Evolutionary conservation across 805 yeast genomes (phyloP).

Genomic region (Yamadazyma ubonensis): DNA sequence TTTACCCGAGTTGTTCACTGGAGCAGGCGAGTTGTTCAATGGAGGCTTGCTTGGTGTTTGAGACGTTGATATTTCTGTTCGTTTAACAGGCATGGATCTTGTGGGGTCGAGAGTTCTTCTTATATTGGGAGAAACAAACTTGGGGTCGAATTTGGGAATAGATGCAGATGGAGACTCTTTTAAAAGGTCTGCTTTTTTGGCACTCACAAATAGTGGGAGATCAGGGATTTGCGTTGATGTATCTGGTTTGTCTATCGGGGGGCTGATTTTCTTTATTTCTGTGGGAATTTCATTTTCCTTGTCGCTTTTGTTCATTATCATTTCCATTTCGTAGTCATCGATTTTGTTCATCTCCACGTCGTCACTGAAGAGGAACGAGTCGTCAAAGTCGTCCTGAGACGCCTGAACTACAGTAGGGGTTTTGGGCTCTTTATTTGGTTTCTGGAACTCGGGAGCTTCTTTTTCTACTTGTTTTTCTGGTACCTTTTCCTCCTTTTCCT

Average conservation of each 20-base stretch:
- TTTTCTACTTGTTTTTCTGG: too few relatives aligned
- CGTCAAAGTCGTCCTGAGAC: constrained; percentile 34
- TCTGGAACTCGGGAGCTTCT: too few relatives aligned
- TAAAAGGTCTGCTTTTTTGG: constrained; percentile 59
- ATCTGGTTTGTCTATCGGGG: constrained; percentile 1
- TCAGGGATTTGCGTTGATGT: neutral
- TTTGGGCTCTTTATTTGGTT: constrained; percentile 1
- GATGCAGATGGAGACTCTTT: constrained; percentile 45
- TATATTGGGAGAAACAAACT: constrained; percentile 52
- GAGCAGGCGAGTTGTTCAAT: too few relatives aligned
- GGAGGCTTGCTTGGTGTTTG: constrained; percentile 16
- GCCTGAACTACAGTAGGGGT: constrained; percentile 1
- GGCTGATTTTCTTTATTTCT: constrained; percentile 3
- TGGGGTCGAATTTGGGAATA: constrained; percentile 53
- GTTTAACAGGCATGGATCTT: constrained; percentile 62
- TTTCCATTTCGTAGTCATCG: constrained; percentile 26
- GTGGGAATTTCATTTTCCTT: constrained; percentile 12
- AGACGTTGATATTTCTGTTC: constrained; percentile 22
- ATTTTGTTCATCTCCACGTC: constrained; percentile 25
- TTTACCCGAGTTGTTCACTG: too few relatives aligned
- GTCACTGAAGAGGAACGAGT: constrained; percentile 41
- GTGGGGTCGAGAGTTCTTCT: constrained; percentile 61
- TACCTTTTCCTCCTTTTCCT: too few relatives aligned
- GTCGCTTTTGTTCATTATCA: constrained; percentile 18
- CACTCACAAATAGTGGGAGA: constrained; percentile 50